A percentile compares a stretch with the other conserved stretches of the same genome.
Conservation (phyloP, 1,139 yeast species). For the Yamadazyma conglobata region DNA sequence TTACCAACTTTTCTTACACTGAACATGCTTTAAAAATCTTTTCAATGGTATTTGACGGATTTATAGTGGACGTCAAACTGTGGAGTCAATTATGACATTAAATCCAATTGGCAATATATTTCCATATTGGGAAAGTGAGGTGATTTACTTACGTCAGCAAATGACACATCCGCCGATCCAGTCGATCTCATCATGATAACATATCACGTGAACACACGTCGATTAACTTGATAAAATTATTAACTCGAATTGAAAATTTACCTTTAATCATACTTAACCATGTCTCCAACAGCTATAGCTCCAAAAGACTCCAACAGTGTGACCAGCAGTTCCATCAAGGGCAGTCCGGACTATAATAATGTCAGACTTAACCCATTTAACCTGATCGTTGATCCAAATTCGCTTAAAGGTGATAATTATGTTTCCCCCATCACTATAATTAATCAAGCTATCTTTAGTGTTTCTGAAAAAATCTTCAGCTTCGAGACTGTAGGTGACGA, state of each 20-base stretch:
- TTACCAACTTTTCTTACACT: too few relatives aligned
- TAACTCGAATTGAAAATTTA: too few relatives aligned
- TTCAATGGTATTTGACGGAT: too few relatives aligned
- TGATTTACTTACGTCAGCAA: neutral
- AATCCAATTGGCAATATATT: constrained; percentile 2
- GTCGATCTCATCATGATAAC: constrained; percentile 3
- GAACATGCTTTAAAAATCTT: too few relatives aligned
- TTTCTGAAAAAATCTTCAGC: constrained; percentile 64
- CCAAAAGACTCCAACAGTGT: constrained; percentile 2
- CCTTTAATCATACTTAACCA: neutral
- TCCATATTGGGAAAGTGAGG: constrained; percentile 1
- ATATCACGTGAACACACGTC: constrained; percentile 11
- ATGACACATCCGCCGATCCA: neutral
- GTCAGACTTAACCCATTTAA: constrained; percentile 51
- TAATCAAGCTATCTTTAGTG: constrained; percentile 62
- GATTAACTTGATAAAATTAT: too few relatives aligned
- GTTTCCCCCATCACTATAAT: constrained; percentile 64
- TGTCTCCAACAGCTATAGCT: constrained; percentile 4
- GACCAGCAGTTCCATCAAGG: constrained; percentile 2
- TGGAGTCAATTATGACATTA: constrained; percentile 2
- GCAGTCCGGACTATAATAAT: constrained; percentile 1
- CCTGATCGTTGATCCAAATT: constrained; percentile 52
- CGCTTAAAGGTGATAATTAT: constrained; percentile 48
- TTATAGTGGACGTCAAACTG: too few relatives aligned
- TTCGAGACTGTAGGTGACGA: constrained; percentile 64